phyloP scores from a whole-genome alignment of 805 yeast genomes.

The Starmerella scarabaei region DNA sequence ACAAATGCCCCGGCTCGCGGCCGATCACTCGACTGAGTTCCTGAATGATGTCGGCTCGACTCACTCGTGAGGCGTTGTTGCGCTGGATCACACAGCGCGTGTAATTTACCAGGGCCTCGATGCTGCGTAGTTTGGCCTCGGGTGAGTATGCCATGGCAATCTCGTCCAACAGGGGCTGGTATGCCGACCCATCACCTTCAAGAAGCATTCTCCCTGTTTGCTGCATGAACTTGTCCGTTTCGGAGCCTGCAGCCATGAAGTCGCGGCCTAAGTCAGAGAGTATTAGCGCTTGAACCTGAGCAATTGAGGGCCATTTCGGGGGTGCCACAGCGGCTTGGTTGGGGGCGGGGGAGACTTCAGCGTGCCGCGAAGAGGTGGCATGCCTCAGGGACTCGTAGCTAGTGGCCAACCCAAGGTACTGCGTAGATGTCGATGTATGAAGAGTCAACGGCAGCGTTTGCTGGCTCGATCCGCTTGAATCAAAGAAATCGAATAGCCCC shows the following conservation, averaged over 20 bases:
- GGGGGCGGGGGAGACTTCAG: background rate
- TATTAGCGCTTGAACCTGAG: constrained; percentile 19
- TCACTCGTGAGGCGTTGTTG: constrained; percentile 4
- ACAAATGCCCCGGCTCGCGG: constrained; percentile 25
- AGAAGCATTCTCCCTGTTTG: constrained; percentile 23
- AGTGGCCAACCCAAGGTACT: constrained; percentile 12
- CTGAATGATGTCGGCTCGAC: constrained; percentile 26
- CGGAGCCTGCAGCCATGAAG: constrained; percentile 25
- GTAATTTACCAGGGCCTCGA: constrained; percentile 12
- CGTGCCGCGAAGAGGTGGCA: background rate
- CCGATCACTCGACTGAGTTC: constrained; percentile 25
- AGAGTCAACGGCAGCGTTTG: constrained; percentile 7
- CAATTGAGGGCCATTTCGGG: constrained; percentile 10
- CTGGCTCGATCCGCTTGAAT: constrained; percentile 6
- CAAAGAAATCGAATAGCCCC: constrained; percentile 19
- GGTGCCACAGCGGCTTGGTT: constrained; percentile 5
- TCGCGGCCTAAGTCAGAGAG: constrained; percentile 25
- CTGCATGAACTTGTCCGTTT: constrained; percentile 26
- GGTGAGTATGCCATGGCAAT: constrained; percentile 16
- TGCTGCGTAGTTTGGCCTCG: constrained; percentile 12
- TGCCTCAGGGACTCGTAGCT: constrained; percentile 14
- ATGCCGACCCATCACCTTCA: constrained; percentile 19
- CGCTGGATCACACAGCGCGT: constrained; percentile 7
- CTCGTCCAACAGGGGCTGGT: constrained; percentile 19
- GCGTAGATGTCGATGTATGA: constrained; percentile 17